Evolutionary conservation across 2,329 filamentous ascomycete species (phyloP).

Genomic region (Aspergillus fumigatiaffinis): DNA sequence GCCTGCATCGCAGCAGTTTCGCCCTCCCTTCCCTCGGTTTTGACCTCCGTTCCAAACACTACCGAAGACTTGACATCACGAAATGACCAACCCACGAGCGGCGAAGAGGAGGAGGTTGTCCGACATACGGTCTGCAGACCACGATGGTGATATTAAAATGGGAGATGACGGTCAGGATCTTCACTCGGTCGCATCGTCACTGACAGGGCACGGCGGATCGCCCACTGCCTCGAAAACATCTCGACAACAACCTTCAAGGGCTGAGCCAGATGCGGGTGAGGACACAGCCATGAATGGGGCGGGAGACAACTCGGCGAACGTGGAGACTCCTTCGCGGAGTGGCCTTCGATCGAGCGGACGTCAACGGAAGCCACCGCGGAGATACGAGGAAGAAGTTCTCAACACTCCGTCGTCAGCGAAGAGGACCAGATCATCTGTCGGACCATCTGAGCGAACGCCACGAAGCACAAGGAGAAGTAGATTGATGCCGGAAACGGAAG

Average conservation of each 20-base stretch:
- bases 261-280: slow-evolving; percentile 4
- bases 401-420: slow-evolving; percentile 20
- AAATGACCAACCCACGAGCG: slow-evolving; percentile 33
- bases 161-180: slow-evolving; percentile 14
- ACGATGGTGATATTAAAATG: slow-evolving; percentile 31
- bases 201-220: slow-evolving; percentile 10
- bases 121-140: slow-evolving; percentile 19
- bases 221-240: slow-evolving; percentile 17
- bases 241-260: slow-evolving; percentile 21
- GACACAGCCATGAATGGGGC: slow-evolving; percentile 6
- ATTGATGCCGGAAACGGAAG: slow-evolving; percentile 13
- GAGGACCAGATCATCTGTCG: slow-evolving; percentile 17
- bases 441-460: slow-evolving; percentile 15
- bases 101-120: slow-evolving; percentile 36
- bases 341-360: slow-evolving; percentile 32
- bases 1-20: neutral
- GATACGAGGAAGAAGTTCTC: slow-evolving; percentile 26
- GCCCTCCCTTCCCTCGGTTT: neutral
- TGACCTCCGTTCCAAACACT: neutral
- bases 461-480: slow-evolving; percentile 21
- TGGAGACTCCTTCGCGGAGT: slow-evolving; percentile 21
- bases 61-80: neutral
- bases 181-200: slow-evolving; percentile 13
- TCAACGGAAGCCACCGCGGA: slow-evolving; percentile 31
- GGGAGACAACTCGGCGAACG: slow-evolving; percentile 5